A percentile compares a stretch with the other conserved stretches of the same genome.
phyloP scores from a whole-genome alignment of 495 filamentous ascomycete species.

The Talaromyces thailandensis region DNA sequence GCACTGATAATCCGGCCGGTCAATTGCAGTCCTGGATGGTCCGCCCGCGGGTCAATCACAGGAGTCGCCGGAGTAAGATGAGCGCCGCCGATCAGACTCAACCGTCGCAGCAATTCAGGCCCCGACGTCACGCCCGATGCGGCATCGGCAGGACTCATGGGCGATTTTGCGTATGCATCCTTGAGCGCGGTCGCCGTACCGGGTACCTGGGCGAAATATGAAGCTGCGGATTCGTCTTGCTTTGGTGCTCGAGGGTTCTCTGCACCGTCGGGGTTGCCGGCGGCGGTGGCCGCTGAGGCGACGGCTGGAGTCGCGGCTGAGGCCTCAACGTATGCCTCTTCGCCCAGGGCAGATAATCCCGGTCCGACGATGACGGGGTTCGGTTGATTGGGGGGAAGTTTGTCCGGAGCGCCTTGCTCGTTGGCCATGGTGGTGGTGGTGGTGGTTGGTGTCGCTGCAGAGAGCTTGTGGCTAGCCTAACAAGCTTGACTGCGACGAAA shows the following conservation, averaged over 20 bases:
- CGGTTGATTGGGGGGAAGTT: slow-evolving; percentile 24
- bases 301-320: slow-evolving; percentile 19
- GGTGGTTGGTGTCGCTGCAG: slow-evolving; percentile 15
- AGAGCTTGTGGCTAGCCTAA: slow-evolving; percentile 3
- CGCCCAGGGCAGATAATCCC: slow-evolving; percentile 22
- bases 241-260: background rate
- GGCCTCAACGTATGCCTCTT: slow-evolving; percentile 21
- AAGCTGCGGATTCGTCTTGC: background rate
- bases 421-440: slow-evolving; percentile 23
- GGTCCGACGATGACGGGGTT: slow-evolving; percentile 28
- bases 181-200: slow-evolving; percentile 21
- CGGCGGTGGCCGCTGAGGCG: slow-evolving; percentile 15
- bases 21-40: slow-evolving; percentile 59
- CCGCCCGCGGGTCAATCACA: slow-evolving; percentile 47
- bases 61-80: slow-evolving; percentile 31
- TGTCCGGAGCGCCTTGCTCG: slow-evolving; percentile 20
- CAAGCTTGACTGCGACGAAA: background rate
- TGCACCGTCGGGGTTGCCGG: background rate
- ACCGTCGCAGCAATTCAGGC: slow-evolving; percentile 52
- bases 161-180: slow-evolving; percentile 15
- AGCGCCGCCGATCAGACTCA: slow-evolving; percentile 43
- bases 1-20: slow-evolving; percentile 81
- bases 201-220: slow-evolving; percentile 23
- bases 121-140: slow-evolving; percentile 45
- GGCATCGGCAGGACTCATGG: slow-evolving; percentile 32